phyloP scores from a whole-genome alignment of 2,329 filamentous ascomycete genomes.

The Pyricularia grisea region DNA sequence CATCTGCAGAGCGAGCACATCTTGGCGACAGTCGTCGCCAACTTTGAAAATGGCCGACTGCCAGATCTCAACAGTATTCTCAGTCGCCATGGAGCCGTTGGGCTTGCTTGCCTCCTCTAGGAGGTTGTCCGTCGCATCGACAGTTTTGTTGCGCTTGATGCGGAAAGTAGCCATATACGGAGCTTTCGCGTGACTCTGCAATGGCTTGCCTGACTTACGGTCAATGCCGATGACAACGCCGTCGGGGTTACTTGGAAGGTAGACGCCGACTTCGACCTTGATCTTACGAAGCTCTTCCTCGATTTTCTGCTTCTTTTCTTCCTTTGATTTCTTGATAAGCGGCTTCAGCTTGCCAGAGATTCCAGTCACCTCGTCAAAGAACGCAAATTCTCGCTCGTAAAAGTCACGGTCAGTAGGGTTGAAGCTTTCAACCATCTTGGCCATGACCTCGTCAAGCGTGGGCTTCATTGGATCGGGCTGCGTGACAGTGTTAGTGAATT shows the following conservation, averaged over 20 bases:
- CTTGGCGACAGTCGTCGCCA: slow-evolving; percentile 94
- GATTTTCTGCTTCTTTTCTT: slow-evolving; percentile 98
- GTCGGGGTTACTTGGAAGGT: slow-evolving; percentile 93
- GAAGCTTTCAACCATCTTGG: slow-evolving; percentile 74
- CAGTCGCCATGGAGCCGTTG: slow-evolving; percentile 19
- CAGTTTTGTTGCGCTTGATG: slow-evolving; percentile 68
- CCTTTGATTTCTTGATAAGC: slow-evolving; percentile 82
- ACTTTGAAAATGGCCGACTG: slow-evolving; percentile 99
- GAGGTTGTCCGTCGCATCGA: slow-evolving; percentile 42
- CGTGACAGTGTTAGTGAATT: slow-evolving; percentile 8
- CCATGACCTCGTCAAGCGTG: slow-evolving; percentile 83
- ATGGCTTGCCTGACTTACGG: slow-evolving; percentile 90
- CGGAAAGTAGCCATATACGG: slow-evolving; percentile 99
- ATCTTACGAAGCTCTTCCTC: slow-evolving; percentile 97
- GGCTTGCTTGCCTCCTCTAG: slow-evolving; percentile 35
- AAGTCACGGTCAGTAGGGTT: slow-evolving; percentile 70
- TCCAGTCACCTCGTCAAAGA: slow-evolving; percentile 92
- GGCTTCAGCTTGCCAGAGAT: slow-evolving; percentile 95
- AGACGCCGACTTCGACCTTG: slow-evolving; percentile 93
- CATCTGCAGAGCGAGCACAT: slow-evolving; percentile 94
- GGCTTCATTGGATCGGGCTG: slow-evolving; percentile 88
- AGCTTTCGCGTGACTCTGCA: slow-evolving; percentile 96
- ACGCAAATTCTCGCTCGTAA: slow-evolving; percentile 91
- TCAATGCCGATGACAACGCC: slow-evolving; percentile 97
- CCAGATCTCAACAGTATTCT: slow-evolving; percentile 82